These are phyloP conservation scores for Bipolaris bicolor DNA, from an alignment of 2,329 filamentous ascomycete genomes.

Conservation along the genomic window DNA sequence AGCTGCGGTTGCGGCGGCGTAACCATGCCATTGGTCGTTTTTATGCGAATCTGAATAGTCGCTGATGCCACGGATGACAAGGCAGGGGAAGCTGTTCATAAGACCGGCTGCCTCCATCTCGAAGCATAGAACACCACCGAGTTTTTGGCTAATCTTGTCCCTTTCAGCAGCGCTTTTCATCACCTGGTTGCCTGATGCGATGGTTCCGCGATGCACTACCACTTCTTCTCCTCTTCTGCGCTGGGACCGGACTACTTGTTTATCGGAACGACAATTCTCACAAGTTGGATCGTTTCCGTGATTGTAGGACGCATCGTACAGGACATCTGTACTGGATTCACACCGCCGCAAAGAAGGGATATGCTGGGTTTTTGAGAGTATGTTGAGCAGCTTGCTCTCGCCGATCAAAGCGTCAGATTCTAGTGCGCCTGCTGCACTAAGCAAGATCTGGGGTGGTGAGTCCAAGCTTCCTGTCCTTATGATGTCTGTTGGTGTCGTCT, in stretches of 20 bases:
- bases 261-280: slow-evolving; percentile 10
- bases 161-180: slow-evolving; percentile 50
- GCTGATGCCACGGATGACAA: slow-evolving; percentile 33
- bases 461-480: slow-evolving; percentile 16
- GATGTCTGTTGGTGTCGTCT: slow-evolving; percentile 17
- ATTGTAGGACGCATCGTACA: slow-evolving; percentile 25
- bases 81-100: slow-evolving; percentile 10
- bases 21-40: slow-evolving; percentile 19
- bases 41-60: slow-evolving; percentile 27
- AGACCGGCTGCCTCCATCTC: slow-evolving; percentile 14
- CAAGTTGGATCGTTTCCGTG: slow-evolving; percentile 19
- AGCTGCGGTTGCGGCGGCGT: slow-evolving; percentile 29
- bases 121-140: slow-evolving; percentile 26
- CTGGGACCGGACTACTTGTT: slow-evolving; percentile 1
- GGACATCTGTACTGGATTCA: slow-evolving; percentile 16
- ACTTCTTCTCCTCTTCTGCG: slow-evolving; percentile 22
- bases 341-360: slow-evolving; percentile 15
- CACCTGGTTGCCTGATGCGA: slow-evolving; percentile 53
- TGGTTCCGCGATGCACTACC: slow-evolving; percentile 46
- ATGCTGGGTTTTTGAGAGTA: slow-evolving; percentile 10
- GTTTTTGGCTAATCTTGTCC: slow-evolving; percentile 40
- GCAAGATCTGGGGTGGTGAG: slow-evolving; percentile 12
- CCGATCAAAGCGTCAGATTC: neutral
- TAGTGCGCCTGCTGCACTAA: slow-evolving; percentile 9
- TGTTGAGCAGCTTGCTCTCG: slow-evolving; percentile 1